phyloP scores from a whole-genome alignment of 371 early-diverging fungal genomes.

The Apophysomyces trapeziformis region DNA sequence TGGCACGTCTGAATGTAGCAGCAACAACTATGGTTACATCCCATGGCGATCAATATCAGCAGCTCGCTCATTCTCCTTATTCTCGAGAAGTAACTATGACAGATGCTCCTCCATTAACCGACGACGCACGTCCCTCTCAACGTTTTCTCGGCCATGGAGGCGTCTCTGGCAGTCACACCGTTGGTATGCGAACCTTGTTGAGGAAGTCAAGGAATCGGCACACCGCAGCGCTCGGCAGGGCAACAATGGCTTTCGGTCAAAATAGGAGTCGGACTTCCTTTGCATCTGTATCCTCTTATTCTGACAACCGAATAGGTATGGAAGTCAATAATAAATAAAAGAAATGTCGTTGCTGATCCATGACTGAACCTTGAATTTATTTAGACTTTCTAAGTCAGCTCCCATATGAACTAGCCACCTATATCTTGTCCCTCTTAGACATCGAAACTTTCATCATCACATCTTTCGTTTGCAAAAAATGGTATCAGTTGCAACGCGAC shows the following conservation, averaged over 20 bases:
- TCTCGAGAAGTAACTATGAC: slow-evolving; percentile 7
- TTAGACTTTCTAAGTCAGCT: slow-evolving; percentile 23
- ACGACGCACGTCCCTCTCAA: background rate
- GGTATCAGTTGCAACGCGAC: slow-evolving; percentile 17
- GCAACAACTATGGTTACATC: background rate
- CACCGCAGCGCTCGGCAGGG: background rate
- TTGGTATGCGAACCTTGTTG: background rate
- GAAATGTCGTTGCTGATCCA: background rate
- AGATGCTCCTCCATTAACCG: background rate
- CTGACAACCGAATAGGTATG: background rate
- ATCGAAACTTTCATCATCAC: slow-evolving; percentile 12
- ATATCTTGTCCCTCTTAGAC: slow-evolving; percentile 31
- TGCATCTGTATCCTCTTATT: background rate
- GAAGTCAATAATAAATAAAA: background rate
- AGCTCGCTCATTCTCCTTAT: background rate
- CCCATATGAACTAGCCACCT: slow-evolving; percentile 31
- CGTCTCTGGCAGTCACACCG: background rate
- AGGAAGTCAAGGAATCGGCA: background rate
- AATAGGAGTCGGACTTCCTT: background rate
- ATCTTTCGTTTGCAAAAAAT: slow-evolving; percentile 15
- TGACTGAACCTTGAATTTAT: background rate
- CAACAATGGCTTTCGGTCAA: background rate
- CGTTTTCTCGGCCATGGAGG: background rate
- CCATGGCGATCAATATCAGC: background rate
- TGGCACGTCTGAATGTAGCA: background rate